Conservation (phyloP, 768 basidiomycete species). For the Pholiota microspora region DNA sequence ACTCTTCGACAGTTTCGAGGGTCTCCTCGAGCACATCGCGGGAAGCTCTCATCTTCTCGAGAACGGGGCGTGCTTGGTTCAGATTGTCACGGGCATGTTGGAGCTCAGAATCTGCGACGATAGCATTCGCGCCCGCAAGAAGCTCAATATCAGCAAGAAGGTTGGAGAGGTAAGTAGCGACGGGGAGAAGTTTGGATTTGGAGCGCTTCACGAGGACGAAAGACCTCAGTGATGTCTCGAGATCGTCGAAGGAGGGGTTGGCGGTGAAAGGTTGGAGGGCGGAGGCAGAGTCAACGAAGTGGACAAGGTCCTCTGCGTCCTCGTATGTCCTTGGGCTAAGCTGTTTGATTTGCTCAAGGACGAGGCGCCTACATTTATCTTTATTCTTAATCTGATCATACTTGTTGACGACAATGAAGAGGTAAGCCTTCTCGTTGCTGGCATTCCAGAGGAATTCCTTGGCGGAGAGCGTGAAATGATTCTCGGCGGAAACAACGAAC, state of each 20-base stretch:
- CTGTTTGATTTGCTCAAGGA: slow-evolving; percentile 92
- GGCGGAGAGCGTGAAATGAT: slow-evolving; percentile 95
- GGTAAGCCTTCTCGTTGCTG: slow-evolving; percentile 94
- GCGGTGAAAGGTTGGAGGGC: slow-evolving; percentile 66
- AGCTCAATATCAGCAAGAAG: slow-evolving; percentile 89
- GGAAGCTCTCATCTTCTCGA: slow-evolving; percentile 82
- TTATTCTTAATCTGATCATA: slow-evolving; percentile 96
- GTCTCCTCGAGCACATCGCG: slow-evolving; percentile 76
- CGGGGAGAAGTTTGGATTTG: slow-evolving; percentile 95
- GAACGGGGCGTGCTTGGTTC: slow-evolving; percentile 66
- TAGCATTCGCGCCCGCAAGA: slow-evolving; percentile 80
- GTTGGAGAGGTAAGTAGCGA: slow-evolving; percentile 85
- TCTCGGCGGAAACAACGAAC: slow-evolving; percentile 96
- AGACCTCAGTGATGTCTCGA: slow-evolving; percentile 86
- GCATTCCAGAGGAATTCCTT: slow-evolving; percentile 93
- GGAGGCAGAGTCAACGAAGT: slow-evolving; percentile 92
- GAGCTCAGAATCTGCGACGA: slow-evolving; percentile 80
- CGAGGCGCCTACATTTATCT: slow-evolving; percentile 81
- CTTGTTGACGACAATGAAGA: slow-evolving; percentile 99
- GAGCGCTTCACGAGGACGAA: slow-evolving; percentile 95
- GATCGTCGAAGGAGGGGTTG: slow-evolving; percentile 76
- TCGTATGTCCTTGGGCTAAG: slow-evolving; percentile 92
- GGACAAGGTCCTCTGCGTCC: slow-evolving; percentile 90
- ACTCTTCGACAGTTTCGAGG: slow-evolving; percentile 79
- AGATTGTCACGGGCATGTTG: slow-evolving; percentile 71